Conservation (phyloP, 805 yeast species). For the Kregervanrija fluxuum region DNA sequence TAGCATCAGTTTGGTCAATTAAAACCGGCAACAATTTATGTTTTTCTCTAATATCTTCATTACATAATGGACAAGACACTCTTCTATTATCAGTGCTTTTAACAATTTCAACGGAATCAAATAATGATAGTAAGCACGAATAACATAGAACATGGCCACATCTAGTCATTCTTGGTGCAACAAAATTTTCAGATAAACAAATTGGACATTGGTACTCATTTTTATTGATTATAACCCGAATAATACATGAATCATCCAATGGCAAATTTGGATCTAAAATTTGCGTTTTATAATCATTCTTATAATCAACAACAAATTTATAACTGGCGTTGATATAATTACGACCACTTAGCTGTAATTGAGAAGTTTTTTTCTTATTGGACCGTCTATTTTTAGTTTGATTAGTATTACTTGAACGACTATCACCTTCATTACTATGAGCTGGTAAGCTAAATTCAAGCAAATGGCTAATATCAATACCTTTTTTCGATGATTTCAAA, state of each 20-base stretch:
- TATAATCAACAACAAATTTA: constrained; percentile 69
- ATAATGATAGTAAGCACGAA: constrained; percentile 68
- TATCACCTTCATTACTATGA: constrained; percentile 15
- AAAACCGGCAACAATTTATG: constrained; percentile 62
- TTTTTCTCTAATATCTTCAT: constrained; percentile 44
- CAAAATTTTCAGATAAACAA: constrained; percentile 74
- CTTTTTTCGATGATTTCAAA: constrained; percentile 20
- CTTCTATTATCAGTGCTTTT: constrained; percentile 16
- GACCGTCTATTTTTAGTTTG: constrained; percentile 6
- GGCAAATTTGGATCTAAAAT: constrained; percentile 70
- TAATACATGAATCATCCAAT: constrained; percentile 50
- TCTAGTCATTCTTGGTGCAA: constrained; percentile 90
- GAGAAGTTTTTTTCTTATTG: constrained; percentile 5
- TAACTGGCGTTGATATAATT: constrained; percentile 76
- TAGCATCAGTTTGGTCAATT: constrained; percentile 34
- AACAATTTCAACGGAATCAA: constrained; percentile 41
- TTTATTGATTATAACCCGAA: constrained; percentile 68
- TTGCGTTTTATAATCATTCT: constrained; percentile 50
- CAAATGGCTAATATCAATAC: constrained; percentile 50
- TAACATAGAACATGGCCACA: constrained; percentile 93
- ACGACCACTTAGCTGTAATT: constrained; percentile 51
- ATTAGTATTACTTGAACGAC: background rate
- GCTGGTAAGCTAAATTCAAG: constrained; percentile 50
- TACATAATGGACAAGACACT: constrained; percentile 67
- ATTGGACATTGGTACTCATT: constrained; percentile 78